These are phyloP conservation scores for Gossypium schwendimanii DNA, from an alignment of 441 rosid species.

Conservation along the genomic window DNA sequence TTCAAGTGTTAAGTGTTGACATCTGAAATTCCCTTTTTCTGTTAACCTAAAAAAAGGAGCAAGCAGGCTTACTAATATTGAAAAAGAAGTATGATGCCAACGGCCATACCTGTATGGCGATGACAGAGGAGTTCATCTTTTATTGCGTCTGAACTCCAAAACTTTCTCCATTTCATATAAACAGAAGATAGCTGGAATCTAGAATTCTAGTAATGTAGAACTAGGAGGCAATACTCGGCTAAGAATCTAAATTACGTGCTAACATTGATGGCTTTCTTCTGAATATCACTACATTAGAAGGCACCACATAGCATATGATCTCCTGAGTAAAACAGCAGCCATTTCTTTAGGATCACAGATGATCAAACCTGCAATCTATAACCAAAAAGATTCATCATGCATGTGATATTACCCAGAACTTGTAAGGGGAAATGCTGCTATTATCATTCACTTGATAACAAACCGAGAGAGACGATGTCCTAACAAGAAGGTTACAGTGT, in stretches of 20 bases:
- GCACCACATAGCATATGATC: background rate
- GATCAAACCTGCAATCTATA: background rate
- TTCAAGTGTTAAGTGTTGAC: background rate
- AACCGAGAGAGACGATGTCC: background rate
- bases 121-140: background rate
- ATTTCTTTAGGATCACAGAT: background rate
- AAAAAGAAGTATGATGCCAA: background rate
- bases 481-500: background rate
- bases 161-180: background rate
- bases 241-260: background rate
- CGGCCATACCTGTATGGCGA: background rate
- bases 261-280: background rate
- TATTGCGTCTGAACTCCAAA: background rate
- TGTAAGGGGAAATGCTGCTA: background rate
- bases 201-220: too few species aligned
- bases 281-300: background rate
- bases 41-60: background rate
- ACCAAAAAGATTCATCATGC: background rate
- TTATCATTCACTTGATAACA: background rate
- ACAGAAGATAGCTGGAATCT: background rate
- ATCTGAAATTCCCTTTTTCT: background rate
- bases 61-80: background rate
- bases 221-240: background rate
- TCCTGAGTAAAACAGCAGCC: background rate
- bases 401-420: background rate